Base-by-base conservation (phyloP, 192 early-diverging fungal species). In the Rhizophagus prolifer region DNA sequence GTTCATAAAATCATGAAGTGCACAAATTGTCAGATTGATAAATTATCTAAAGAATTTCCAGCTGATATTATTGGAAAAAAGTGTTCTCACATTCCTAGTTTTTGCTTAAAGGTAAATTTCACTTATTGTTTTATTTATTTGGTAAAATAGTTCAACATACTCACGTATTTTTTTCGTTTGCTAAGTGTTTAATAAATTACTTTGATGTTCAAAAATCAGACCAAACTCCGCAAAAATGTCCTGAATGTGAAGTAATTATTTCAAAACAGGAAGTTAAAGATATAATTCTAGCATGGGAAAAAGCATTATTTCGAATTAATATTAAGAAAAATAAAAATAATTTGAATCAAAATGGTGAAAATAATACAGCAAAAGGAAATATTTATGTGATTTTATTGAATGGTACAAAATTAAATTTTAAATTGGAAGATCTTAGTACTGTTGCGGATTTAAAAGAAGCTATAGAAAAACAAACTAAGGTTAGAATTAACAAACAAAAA, bases 41-140 rank as follows among this genome's bases (percentile, higher is more conserved):
- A 78, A 70, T 30, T 78, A 30, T 73, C 76, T 21, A 61, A 61
- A 28, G 76, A 78, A 23, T 78, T 78, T 59, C 70, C 70, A 9
- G 1, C 31, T 9, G 36, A 76, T 71, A 25, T 30, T 13, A 30
- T 73, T 36, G 74, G 70, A 13, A 72, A 72, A 44, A 34, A 26
- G 10, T 78, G 76, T 23, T n/a, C 12, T 28, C 76, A 78, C 21
- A 34, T 78, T 59, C 10, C 76, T n/a, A 58, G 70, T 61, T 44
- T 38, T n/a, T 78, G 76, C 38, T 41, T 78, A 25, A 25, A 41
- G 66, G 76, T 78, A 78, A 72, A 14, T 30, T 58, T 36, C 25
- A 46, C 58, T 44, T 44, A 72, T 69, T 19, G 4, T 67, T 41
- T 77, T n/a, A n/a, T 70, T 77, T 7, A 2, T 23, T 21, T 8